Base-by-base conservation (phyloP, 2,329 filamentous ascomycete species). In the Grosmannia penicillata region DNA sequence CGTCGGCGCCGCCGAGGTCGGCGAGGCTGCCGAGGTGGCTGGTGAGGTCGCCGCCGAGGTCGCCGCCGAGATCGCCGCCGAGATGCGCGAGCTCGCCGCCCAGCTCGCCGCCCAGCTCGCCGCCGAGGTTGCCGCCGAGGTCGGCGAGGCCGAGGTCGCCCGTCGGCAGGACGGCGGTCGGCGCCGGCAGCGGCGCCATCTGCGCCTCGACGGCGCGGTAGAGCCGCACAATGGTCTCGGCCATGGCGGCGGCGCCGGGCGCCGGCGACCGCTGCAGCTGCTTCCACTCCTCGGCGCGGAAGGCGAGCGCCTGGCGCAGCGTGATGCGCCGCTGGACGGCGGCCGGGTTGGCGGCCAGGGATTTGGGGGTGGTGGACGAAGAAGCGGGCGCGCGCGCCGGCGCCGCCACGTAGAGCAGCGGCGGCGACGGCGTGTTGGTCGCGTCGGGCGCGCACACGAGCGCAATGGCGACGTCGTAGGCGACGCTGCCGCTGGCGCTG, bases 381-480 rank as follows among this genome's bases (percentile, higher is more conserved):
- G n/a, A n/a, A n/a, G n/a, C n/a, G n/a, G n/a, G n/a, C n/a, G n/a
- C n/a, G n/a, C n/a, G n/a, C n/a, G n/a, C n/a, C n/a, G n/a, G n/a
- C n/a, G n/a, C n/a, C n/a, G n/a, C n/a, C 8, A 38, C 39, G 15
- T 25, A 38, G 14, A 55, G 40, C 14, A 53, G 48, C 8, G 50
- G 43, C 0, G 56, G 52, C 6, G 56, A 56, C 6, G 53, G 53
- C 37, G 62, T 56, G 46, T 65, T 59, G 49, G 41, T 64, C 56
- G 47, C 62, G 47, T 77, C 68, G 0, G 80, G 78, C 1, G 79
- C 74, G 50, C 80, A 83, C 9, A 87, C 64, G 8, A 87, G 60
- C 1, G 78, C 72, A 3, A 71, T 72, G 3, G 72, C 79, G 9
- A 86, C 66, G 48, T 87, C 82, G 39, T 85, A 71, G 0, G 72